phyloP scores from a whole-genome alignment of 1,284 basidiomycete genomes.

The Gymnopus androsaceus region DNA sequence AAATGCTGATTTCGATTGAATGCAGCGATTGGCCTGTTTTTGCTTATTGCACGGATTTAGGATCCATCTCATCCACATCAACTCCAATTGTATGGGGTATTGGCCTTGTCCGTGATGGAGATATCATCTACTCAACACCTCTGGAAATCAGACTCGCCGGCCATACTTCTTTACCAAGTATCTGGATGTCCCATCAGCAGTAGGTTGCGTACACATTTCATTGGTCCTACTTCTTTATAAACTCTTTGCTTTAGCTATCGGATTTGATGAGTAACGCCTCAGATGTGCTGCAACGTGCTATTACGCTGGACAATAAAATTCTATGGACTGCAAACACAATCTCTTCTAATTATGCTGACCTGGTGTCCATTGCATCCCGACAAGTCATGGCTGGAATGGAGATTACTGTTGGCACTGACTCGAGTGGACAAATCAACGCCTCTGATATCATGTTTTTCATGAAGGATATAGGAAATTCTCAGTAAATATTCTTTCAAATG shows the following conservation, averaged over 20 bases:
- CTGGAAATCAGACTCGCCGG: slow-evolving; percentile 2
- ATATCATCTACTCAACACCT: slow-evolving; percentile 1
- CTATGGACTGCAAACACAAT: slow-evolving; percentile 5
- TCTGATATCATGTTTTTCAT: slow-evolving; percentile 37
- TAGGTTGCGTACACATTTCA: neutral
- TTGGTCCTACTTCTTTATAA: neutral
- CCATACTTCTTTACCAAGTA: slow-evolving; percentile 9
- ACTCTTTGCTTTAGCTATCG: slow-evolving; percentile 27
- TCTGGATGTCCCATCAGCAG: slow-evolving; percentile 12
- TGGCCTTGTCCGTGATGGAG: neutral
- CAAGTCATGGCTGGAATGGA: slow-evolving; percentile 35
- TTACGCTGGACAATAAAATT: slow-evolving; percentile 11
- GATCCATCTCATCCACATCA: slow-evolving; percentile 3
- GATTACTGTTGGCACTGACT: slow-evolving; percentile 20
- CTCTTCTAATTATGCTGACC: slow-evolving; percentile 33
- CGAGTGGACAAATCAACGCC: slow-evolving; percentile 33
- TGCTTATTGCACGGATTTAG: slow-evolving; percentile 4
- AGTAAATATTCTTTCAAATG: slow-evolving; percentile 8
- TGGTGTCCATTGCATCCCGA: slow-evolving; percentile 39
- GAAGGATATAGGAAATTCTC: slow-evolving; percentile 32
- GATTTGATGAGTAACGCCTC: slow-evolving; percentile 9
- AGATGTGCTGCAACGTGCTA: slow-evolving; percentile 8
- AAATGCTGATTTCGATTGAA: slow-evolving; percentile 32
- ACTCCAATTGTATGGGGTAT: slow-evolving; percentile 5
- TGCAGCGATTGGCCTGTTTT: slow-evolving; percentile 10